Evolutionary conservation across 805 yeast species (phyloP).

Genomic region (Yamadazyma philogaea): DNA sequence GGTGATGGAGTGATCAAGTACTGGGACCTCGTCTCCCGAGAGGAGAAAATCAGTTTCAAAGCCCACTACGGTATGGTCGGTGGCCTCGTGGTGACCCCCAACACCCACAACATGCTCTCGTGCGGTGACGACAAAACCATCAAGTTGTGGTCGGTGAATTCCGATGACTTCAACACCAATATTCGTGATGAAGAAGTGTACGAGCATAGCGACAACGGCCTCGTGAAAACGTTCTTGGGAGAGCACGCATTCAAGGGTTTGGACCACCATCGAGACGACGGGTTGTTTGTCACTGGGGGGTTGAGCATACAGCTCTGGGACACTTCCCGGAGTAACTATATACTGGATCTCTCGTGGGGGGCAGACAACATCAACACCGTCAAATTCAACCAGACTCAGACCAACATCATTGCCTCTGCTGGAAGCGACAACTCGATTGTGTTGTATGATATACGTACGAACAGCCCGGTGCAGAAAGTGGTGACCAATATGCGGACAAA

Average conservation of each 20-base stretch:
- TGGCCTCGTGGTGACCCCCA: conserved; percentile 73
- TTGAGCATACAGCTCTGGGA: conserved; percentile 92
- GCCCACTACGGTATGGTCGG: conserved; percentile 91
- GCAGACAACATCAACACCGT: conserved; percentile 86
- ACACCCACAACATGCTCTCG: conserved; percentile 56
- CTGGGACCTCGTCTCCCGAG: conserved; percentile 84
- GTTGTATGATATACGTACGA: conserved; percentile 84
- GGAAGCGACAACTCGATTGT: conserved; percentile 85
- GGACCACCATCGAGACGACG: conserved; percentile 79
- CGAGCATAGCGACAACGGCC: conserved; percentile 42
- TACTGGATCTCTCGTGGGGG: conserved; percentile 88
- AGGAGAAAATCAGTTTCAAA: conserved; percentile 70
- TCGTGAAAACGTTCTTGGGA: conserved; percentile 76
- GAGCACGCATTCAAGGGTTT: conserved; percentile 80
- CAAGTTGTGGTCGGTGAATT: conserved; percentile 80
- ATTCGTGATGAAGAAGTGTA: conserved; percentile 31
- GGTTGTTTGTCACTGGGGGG: conserved; percentile 88
- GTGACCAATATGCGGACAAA: conserved; percentile 81
- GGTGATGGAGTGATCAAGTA: conserved; percentile 95
- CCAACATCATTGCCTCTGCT: conserved; percentile 82
- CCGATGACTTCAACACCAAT: conserved; percentile 47
- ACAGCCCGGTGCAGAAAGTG: conserved; percentile 88
- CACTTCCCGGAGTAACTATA: conserved; percentile 69
- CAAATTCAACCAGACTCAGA: conserved; percentile 85
- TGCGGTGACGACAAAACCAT: conserved; percentile 90